phyloP scores from a whole-genome alignment of 345 rosid genomes.

The Gossypium ekmanianum region DNA sequence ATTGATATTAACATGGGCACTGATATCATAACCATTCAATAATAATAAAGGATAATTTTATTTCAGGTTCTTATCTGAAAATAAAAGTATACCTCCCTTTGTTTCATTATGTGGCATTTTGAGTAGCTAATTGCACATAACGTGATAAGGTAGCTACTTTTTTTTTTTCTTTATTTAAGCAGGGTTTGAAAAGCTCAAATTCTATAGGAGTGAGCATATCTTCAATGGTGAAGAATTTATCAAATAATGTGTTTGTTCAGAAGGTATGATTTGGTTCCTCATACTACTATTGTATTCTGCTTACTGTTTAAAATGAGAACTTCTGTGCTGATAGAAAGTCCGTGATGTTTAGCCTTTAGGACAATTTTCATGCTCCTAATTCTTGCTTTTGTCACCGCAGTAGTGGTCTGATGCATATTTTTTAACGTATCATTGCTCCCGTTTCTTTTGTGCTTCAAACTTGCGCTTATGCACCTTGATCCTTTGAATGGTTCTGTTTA shows the following conservation, averaged over 20 bases:
- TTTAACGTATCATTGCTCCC: not conserved
- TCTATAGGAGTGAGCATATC: too few relatives aligned
- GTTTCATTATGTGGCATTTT: not conserved
- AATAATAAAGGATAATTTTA: not conserved
- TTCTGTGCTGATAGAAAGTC: not conserved
- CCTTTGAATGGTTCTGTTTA: not conserved
- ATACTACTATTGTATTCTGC: not conserved
- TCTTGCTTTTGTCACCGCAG: not conserved
- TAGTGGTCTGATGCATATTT: not conserved
- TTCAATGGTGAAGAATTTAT: too few relatives aligned
- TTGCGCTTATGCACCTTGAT: not conserved
- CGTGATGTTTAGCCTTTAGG: not conserved
- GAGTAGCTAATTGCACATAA: not conserved
- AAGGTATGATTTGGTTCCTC: too few relatives aligned
- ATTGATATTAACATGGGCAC: not conserved
- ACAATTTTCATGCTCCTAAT: not conserved
- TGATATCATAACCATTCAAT: not conserved
- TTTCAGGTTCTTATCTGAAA: not conserved
- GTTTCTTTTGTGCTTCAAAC: not conserved
- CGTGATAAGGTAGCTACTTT: not conserved
- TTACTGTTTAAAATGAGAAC: conserved; percentile 16
- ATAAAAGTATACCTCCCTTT: not conserved
- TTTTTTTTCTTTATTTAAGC: conserved; percentile 2
- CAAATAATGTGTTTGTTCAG: too few relatives aligned
- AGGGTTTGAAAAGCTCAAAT: conserved; percentile 25